Percentiles rank a stretch among this genome's conserved stretches.
These are phyloP conservation scores for Neofusicoccum laricinum DNA, from an alignment of 2,329 filamentous ascomycete genomes.

Conservation along the genomic window DNA sequence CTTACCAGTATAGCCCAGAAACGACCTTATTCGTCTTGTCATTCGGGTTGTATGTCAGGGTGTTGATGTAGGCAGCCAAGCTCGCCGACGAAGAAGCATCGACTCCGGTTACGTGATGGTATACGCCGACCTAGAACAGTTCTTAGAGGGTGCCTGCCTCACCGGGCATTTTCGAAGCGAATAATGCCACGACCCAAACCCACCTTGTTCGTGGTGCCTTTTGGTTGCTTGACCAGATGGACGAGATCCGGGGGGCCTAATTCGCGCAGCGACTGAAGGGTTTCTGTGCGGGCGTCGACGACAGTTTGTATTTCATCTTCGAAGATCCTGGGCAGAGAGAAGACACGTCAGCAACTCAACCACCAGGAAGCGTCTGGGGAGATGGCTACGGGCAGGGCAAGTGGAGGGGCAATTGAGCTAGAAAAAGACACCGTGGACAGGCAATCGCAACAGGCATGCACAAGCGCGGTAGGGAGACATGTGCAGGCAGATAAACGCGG, in stretches of 20 bases:
- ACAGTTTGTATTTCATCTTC: constrained; percentile 91
- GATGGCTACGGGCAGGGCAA: background rate
- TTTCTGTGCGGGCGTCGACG: constrained; percentile 88
- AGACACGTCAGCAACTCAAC: constrained; percentile 16
- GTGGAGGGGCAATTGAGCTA: background rate
- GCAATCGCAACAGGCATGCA: background rate
- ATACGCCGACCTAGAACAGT: constrained; percentile 70
- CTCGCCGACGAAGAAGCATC: constrained; percentile 97
- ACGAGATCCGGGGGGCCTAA: constrained; percentile 94
- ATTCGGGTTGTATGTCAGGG: constrained; percentile 83
- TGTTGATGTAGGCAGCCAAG: constrained; percentile 97
- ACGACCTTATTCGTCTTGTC: constrained; percentile 86
- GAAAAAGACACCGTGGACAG: background rate
- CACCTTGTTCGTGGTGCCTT: constrained; percentile 59
- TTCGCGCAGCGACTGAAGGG: constrained; percentile 80
- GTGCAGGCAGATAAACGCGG: constrained; percentile 19
- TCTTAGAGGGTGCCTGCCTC: background rate
- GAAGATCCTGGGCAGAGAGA: constrained; percentile 64
- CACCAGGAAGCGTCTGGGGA: background rate
- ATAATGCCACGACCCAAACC: constrained; percentile 12
- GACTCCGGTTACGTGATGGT: constrained; percentile 96
- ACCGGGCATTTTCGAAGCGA: background rate
- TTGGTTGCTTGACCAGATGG: constrained; percentile 79
- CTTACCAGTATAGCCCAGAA: constrained; percentile 89
- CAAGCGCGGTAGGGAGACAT: background rate